Evolutionary conservation across 2,329 filamentous ascomycete species (phyloP).

Genomic region (Aspergillus melleus): DNA sequence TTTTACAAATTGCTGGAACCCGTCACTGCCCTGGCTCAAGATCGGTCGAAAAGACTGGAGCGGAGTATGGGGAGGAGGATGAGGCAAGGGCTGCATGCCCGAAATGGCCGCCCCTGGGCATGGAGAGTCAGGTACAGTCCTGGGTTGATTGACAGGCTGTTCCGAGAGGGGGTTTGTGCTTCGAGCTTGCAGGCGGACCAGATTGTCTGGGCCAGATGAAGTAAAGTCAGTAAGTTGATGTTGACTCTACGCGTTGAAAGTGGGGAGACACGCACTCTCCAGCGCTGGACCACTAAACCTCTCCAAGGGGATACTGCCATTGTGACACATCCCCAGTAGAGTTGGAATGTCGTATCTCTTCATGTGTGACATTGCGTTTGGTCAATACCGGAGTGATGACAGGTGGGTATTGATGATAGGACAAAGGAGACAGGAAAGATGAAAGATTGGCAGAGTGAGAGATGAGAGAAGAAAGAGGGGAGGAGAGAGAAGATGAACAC

Average conservation of each 20-base stretch:
- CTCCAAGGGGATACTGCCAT: constrained; percentile 26
- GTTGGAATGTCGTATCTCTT: constrained; percentile 41
- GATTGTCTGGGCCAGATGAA: constrained; percentile 21
- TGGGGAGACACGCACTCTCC: constrained; percentile 28
- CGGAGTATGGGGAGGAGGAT: constrained; percentile 31
- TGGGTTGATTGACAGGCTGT: constrained; percentile 25
- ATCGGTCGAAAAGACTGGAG: constrained; percentile 33
- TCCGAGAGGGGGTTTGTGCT: constrained; percentile 26
- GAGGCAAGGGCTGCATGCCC: constrained; percentile 16
- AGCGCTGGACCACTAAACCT: constrained; percentile 29
- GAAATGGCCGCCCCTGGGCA: constrained; percentile 18
- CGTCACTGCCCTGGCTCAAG: constrained; percentile 38
- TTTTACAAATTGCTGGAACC: constrained; percentile 49
- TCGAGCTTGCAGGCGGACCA: constrained; percentile 22
- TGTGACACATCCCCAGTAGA: constrained; percentile 35
- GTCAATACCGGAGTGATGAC: neutral
- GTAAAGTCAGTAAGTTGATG: neutral
- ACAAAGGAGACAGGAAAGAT: constrained; percentile 2
- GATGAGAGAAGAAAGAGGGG: neutral
- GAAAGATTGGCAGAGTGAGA: neutral
- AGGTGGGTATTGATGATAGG: neutral
- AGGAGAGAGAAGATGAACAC: neutral
- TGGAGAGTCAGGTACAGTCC: constrained; percentile 23
- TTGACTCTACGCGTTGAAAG: neutral
- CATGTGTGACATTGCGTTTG: constrained; percentile 13